These are phyloP conservation scores for Erythrobasidium hasegawianum DNA, from an alignment of 1,284 basidiomycete genomes.

Conservation along the genomic window DNA sequence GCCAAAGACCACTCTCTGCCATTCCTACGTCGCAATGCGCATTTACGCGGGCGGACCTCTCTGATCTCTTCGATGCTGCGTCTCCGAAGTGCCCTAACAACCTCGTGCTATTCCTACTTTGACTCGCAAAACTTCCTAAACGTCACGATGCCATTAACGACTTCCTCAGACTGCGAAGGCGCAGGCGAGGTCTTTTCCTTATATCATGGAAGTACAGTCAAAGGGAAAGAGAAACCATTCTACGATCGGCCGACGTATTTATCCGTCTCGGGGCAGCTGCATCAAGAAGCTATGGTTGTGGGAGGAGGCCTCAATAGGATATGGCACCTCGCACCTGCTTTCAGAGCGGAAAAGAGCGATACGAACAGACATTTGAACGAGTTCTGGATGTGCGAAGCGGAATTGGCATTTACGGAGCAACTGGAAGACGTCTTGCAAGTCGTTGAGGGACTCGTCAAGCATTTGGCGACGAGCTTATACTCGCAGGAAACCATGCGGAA, in stretches of 20 bases:
- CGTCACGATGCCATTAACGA: conserved; percentile 80
- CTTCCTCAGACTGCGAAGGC: conserved; percentile 93
- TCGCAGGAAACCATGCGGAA: background rate
- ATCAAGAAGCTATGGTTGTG: conserved; percentile 81
- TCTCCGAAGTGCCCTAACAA: conserved; percentile 56
- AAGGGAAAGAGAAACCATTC: conserved; percentile 50
- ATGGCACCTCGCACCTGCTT: conserved; percentile 86
- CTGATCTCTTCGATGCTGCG: conserved; percentile 68
- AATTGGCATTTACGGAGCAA: conserved; percentile 63
- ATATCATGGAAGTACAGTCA: conserved; percentile 18
- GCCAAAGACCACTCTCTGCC: conserved; percentile 71
- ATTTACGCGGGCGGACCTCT: conserved; percentile 74
- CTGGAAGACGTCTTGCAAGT: conserved; percentile 62
- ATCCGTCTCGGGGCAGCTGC: conserved; percentile 91
- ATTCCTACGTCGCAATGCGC: conserved; percentile 74
- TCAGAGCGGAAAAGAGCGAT: conserved; percentile 83
- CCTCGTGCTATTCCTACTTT: conserved; percentile 29
- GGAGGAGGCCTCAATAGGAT: conserved; percentile 64
- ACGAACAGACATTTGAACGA: conserved; percentile 92
- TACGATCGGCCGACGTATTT: conserved; percentile 74
- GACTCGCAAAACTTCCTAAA: conserved; percentile 67
- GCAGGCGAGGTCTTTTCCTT: conserved; percentile 79
- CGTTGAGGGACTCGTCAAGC: conserved; percentile 64
- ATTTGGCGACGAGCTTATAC: background rate
- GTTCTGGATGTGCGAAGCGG: conserved; percentile 98